Evolutionary conservation across 768 basidiomycete genomes (phyloP).

Genomic region (Serpula lacrymans): DNA sequence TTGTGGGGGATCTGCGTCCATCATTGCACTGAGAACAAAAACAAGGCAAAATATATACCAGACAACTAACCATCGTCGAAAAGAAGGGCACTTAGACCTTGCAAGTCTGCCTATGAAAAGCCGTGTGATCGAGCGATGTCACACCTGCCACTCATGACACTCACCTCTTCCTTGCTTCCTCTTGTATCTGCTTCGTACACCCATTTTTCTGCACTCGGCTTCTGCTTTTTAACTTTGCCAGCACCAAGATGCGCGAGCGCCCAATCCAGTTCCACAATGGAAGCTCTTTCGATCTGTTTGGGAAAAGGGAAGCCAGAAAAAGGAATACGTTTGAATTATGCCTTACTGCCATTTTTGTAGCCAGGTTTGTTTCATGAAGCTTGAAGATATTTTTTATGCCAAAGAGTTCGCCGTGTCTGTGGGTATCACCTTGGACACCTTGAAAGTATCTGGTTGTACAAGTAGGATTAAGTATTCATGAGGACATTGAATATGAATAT

Average conservation of each 20-base stretch:
- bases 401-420: constrained; percentile 77
- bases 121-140: neutral
- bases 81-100: constrained; percentile 61
- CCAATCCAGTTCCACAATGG: constrained; percentile 75
- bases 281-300: constrained; percentile 82
- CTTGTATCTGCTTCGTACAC: constrained; percentile 43
- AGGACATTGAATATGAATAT: neutral
- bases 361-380: constrained; percentile 63
- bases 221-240: constrained; percentile 31
- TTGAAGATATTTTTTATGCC: constrained; percentile 85
- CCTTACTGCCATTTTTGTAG: constrained; percentile 72
- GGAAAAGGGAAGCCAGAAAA: neutral
- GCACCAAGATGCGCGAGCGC: constrained; percentile 66
- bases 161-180: constrained; percentile 36
- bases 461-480: neutral
- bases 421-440: constrained; percentile 76
- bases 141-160: neutral
- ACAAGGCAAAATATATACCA: neutral
- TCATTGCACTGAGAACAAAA: neutral
- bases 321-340: neutral
- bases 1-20: constrained; percentile 35
- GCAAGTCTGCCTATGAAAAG: constrained; percentile 47
- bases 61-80: constrained; percentile 60
- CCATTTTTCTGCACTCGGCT: constrained; percentile 37
- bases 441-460: constrained; percentile 59